phyloP scores from a whole-genome alignment of 805 yeast genomes.

The Pachysolen tannophilus region DNA sequence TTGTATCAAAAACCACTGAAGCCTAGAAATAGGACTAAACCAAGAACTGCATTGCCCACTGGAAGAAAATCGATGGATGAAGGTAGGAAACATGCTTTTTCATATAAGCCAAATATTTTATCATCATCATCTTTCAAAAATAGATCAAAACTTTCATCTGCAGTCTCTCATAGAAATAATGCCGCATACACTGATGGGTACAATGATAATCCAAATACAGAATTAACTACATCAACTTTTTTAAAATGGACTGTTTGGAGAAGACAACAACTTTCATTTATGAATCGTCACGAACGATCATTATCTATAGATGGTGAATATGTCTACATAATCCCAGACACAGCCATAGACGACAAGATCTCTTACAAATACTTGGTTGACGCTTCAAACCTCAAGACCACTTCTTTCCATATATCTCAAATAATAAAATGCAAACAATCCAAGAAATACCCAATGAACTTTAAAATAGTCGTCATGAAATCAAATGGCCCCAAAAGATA shows the following conservation, averaged over 20 bases:
- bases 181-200: constrained; percentile 1
- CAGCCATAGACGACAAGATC: constrained; percentile 64
- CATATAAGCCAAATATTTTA: neutral
- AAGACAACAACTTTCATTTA: constrained; percentile 77
- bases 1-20: neutral
- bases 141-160: constrained; percentile 3
- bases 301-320: constrained; percentile 93
- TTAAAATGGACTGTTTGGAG: constrained; percentile 85
- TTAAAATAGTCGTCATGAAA: constrained; percentile 73
- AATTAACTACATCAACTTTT: constrained; percentile 31
- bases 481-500: constrained; percentile 69
- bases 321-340: constrained; percentile 79
- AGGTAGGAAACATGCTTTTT: neutral
- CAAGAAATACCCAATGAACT: constrained; percentile 64
- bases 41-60: neutral
- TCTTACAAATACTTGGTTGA: constrained; percentile 9
- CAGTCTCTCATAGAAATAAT: constrained; percentile 1
- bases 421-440: constrained; percentile 71
- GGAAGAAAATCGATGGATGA: neutral
- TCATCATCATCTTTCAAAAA: constrained; percentile 5
- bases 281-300: constrained; percentile 72
- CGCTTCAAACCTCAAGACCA: constrained; percentile 48
- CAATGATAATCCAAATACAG: constrained; percentile 1
- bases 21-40: neutral
- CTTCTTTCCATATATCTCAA: constrained; percentile 79